Evolutionary conservation across 306 rosid genomes (phyloP), one percentile per base, ranked within the genome.

Genomic region (Vicia sativa): DNA sequence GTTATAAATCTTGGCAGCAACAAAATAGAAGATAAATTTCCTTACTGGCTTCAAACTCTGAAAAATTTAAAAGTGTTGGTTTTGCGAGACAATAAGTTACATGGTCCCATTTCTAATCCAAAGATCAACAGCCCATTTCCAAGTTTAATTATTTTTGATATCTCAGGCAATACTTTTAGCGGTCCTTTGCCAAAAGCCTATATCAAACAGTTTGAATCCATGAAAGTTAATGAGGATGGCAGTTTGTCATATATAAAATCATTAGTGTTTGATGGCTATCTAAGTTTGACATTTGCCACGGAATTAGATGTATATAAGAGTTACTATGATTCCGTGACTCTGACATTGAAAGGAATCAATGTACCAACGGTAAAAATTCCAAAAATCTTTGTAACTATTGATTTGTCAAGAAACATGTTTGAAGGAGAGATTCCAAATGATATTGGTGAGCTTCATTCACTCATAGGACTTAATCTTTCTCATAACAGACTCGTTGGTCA

Each of bases 1-100:
- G n/a, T 77, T 69, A 18, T 85, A 5, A 70, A 82, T 54, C 4
- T 85, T 7, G 87, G 87, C 15, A 28, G 38, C 18, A 85, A 82
- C 59, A 21, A 39, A 4, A 31, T 82, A 1, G 13, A 37, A 7
- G 85, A 75, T 8, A 18, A 29, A 7, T 85, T 79, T 72, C 87
- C 81, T 7, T 0, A 26, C 14, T 79, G 83, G 87, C 62, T 85
- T 56, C 76, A 53, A 2, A 23, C 61, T 3, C 72, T 80, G 1
- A 52, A 62, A 7, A 0, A 15, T 7, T 72, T 85, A 13, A 35
- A 10, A 16, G 67, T 77, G 43, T 41, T 85, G 42, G 48, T 77
- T 58, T 65, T 85, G 31, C 29, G 71, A 23, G 72, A 48, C 16
- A 86, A 80, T 9, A 81, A 25, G 50, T 75, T 82, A 5, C 5